phyloP scores from a whole-genome alignment of 2,329 filamentous ascomycete species.

The Stenocarpella maydis region DNA sequence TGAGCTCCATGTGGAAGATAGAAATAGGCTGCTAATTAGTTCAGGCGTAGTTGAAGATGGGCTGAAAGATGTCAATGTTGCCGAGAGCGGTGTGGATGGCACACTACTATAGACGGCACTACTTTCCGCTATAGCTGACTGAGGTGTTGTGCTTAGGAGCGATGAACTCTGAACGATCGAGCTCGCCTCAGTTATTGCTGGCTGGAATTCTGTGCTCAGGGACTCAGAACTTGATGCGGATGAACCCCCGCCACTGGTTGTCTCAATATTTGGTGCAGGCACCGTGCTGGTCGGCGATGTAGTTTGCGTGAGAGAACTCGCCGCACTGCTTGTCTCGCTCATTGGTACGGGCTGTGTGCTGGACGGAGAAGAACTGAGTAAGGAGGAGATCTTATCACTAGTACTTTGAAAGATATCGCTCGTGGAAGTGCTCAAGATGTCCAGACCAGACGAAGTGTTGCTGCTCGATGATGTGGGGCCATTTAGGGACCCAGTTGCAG shows the following conservation, averaged over 20 bases:
- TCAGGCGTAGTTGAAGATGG: background rate
- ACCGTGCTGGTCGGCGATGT: background rate
- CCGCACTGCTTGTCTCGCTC: too few relatives aligned
- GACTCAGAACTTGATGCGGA: background rate
- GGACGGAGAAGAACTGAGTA: background rate
- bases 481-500: background rate
- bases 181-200: background rate
- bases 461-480: background rate
- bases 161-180: background rate
- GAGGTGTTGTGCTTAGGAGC: background rate
- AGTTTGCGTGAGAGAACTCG: too few relatives aligned
- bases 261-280: background rate
- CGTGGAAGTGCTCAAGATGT: background rate
- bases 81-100: background rate
- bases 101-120: background rate
- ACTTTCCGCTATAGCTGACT: background rate
- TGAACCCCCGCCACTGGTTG: background rate
- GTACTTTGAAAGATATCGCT: background rate
- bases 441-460: background rate
- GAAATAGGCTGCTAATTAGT: background rate
- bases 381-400: background rate
- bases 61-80: background rate
- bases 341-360: too few relatives aligned
- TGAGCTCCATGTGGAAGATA: too few relatives aligned
- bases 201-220: background rate